These are phyloP conservation scores for Fusarium devonianum DNA, from an alignment of 2,329 filamentous ascomycete species.

Conservation along the genomic window DNA sequence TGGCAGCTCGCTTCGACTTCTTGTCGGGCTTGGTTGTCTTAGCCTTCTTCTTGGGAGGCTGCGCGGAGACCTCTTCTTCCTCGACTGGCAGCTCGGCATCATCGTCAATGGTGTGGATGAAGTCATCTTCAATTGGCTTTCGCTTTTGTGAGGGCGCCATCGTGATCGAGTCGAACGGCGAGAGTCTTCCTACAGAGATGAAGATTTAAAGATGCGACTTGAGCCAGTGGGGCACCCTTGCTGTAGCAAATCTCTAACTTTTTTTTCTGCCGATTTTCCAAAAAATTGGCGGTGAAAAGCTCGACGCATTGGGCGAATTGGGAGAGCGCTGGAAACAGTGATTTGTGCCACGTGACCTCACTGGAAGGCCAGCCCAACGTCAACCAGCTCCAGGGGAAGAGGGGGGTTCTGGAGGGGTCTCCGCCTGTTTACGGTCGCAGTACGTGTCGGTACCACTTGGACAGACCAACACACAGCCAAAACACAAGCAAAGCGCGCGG, in stretches of 20 bases:
- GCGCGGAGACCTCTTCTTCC: slow-evolving; percentile 56
- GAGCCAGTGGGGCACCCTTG: slow-evolving; percentile 30
- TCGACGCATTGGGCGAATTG: no score
- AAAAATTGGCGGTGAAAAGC: slow-evolving; percentile 47
- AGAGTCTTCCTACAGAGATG: slow-evolving; percentile 9
- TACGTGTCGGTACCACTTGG: slow-evolving; percentile 27
- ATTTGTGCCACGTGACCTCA: slow-evolving; percentile 28
- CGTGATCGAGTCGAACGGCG: slow-evolving; percentile 25
- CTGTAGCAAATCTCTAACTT: slow-evolving; percentile 33
- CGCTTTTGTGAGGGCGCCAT: slow-evolving; percentile 60
- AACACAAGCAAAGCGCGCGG: slow-evolving; percentile 14
- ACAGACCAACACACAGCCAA: slow-evolving; percentile 16
- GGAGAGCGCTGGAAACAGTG: no score
- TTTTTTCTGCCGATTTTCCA: slow-evolving; percentile 45
- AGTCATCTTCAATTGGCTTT: slow-evolving; percentile 62
- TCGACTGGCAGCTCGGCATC: slow-evolving; percentile 60
- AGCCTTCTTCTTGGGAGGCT: slow-evolving; percentile 65
- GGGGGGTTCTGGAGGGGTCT: slow-evolving; percentile 21
- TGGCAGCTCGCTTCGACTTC: slow-evolving; percentile 49
- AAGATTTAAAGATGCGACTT: slow-evolving; percentile 34
- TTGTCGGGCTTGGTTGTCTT: slow-evolving; percentile 54
- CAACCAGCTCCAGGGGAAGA: slow-evolving; percentile 16
- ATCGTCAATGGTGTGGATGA: slow-evolving; percentile 67
- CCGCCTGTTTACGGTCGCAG: slow-evolving; percentile 1
- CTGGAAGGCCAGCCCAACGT: slow-evolving; percentile 3